Evolutionary conservation across 1,284 basidiomycete genomes (phyloP), one percentile per base, ranked within the genome.

Genomic region (Salmacisia buchloeana): DNA sequence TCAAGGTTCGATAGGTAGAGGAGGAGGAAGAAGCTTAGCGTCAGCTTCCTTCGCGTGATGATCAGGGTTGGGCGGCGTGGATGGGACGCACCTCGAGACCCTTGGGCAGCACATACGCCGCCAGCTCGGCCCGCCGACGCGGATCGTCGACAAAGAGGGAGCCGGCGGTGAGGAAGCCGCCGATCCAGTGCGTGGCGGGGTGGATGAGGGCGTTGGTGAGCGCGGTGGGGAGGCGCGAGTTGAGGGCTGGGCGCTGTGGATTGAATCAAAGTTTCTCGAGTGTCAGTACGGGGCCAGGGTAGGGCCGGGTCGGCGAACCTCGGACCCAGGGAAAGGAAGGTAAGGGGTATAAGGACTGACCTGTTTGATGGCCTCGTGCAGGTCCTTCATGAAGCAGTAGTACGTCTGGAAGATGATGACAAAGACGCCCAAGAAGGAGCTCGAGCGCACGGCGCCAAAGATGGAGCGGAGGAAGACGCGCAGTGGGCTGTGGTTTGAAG

Each of bases 61-160:
- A n/a, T n/a, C n/a, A n/a, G n/a, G n/a, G n/a, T n/a, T n/a, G n/a
- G n/a, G n/a, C n/a, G n/a, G n/a, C n/a, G n/a, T n/a, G n/a, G n/a
- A n/a, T n/a, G n/a, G n/a, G 7, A 38, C 58, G 60, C 54, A 45
- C 49, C 54, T 78, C 75, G 52, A 77, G 80, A 0, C 87, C 90
- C 80, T 92, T 91, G n/a, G 94, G 94, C 41, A 97, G 82, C 2
- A 92, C 92, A 80, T 94, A 98, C 88, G 96, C 94, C 31, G 94
- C 92, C 68, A 94, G 82, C 81, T 94, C 92, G 2, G 86, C 87
- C 13, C 91, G 84, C 15, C 92, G 83, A 59, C 87, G 83, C 80
- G 87, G 88, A 75, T 92, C 92, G 76, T 98, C 94, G 3, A 94
- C 85, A 62, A 97, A 87, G 41, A 97, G 83, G 13, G 90, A 85